phyloP scores from a whole-genome alignment of 441 rosid species.

The Brassica hybrid region DNA sequence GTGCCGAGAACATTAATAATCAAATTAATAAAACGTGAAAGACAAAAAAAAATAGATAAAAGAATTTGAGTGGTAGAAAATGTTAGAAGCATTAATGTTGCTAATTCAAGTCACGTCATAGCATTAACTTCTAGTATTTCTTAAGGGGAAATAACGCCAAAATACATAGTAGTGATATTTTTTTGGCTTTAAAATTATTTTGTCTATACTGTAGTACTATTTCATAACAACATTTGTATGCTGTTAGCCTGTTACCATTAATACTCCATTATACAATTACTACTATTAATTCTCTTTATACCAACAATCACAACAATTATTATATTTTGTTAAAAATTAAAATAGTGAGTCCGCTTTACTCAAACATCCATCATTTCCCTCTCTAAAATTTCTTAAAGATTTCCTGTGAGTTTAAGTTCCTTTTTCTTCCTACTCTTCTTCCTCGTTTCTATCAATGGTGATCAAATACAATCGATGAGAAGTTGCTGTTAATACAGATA shows the following conservation, averaged over 20 bases:
- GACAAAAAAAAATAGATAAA: background rate
- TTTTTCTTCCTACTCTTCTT: background rate
- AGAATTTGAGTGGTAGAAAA: background rate
- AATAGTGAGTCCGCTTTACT: background rate
- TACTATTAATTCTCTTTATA: background rate
- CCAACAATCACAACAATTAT: background rate
- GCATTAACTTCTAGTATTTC: constrained; percentile 3
- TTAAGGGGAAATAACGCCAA: background rate
- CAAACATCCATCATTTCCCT: background rate
- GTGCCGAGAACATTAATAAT: background rate
- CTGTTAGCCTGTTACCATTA: too few species aligned
- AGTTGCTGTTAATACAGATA: constrained; percentile 23
- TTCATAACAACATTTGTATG: background rate
- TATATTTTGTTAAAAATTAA: background rate
- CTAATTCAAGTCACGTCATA: background rate
- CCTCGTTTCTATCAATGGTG: constrained; percentile 37
- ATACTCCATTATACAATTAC: background rate
- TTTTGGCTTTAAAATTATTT: background rate
- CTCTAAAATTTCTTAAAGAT: background rate
- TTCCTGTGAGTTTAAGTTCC: background rate
- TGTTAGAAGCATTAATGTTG: background rate
- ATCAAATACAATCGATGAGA: constrained; percentile 26
- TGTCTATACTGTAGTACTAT: background rate
- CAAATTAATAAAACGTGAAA: background rate
- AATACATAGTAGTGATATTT: background rate